These are phyloP conservation scores for Cicer yamashitae DNA, from an alignment of 306 rosid species.

Conservation along the genomic window DNA sequence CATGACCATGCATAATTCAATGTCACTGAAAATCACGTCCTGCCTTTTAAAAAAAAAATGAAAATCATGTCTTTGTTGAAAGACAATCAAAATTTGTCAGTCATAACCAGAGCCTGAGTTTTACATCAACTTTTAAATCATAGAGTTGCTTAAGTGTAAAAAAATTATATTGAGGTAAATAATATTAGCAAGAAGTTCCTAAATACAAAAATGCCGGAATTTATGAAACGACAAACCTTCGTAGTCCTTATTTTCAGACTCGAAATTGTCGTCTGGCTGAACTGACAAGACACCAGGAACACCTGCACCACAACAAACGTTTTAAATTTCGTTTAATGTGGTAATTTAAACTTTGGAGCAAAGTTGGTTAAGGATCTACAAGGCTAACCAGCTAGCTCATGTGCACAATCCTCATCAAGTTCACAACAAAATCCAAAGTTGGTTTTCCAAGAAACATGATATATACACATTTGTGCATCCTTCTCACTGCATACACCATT, in stretches of 20 bases:
- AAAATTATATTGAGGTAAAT: background rate
- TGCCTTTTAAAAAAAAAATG: background rate
- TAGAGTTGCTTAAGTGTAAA: background rate
- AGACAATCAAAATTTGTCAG: slow-evolving; percentile 15
- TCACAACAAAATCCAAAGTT: slow-evolving; percentile 91
- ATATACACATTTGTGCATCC: slow-evolving; percentile 93
- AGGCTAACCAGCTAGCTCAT: slow-evolving; percentile 64
- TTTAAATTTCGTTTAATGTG: background rate
- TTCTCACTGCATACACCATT: slow-evolving; percentile 61
- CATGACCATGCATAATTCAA: slow-evolving; percentile 1
- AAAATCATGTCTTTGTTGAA: slow-evolving; percentile 4
- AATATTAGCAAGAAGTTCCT: background rate
- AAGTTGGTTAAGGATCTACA: slow-evolving; percentile 7
- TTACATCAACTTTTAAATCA: background rate
- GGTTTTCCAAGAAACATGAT: slow-evolving; percentile 84
- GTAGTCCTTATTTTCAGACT: slow-evolving; percentile 73
- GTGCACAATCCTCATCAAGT: slow-evolving; percentile 79
- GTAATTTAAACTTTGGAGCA: slow-evolving; percentile 18
- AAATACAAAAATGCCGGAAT: background rate
- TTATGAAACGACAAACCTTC: slow-evolving; percentile 56
- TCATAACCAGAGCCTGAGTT: background rate
- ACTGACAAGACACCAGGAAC: slow-evolving; percentile 81
- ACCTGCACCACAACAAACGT: slow-evolving; percentile 56
- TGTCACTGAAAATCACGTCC: slow-evolving; percentile 2
- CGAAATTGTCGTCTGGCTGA: slow-evolving; percentile 63